These are phyloP conservation scores for Kwoniella dendrophila DNA, from an alignment of 768 basidiomycete genomes.

Conservation along the genomic window DNA sequence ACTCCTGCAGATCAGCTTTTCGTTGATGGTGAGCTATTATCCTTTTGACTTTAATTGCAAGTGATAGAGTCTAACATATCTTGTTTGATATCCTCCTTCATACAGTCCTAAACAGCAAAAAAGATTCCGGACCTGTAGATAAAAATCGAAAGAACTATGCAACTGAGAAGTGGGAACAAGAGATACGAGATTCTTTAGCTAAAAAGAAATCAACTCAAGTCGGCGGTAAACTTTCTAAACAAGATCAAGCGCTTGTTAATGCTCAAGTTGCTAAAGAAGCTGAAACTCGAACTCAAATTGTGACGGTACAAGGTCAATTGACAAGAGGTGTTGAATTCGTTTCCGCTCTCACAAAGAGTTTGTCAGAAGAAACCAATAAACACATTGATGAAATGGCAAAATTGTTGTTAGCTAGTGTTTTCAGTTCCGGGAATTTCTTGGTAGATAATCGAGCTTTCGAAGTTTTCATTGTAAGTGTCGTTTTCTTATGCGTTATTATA, in stretches of 20 bases:
- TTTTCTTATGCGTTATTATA: not conserved
- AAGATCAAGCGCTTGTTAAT: conserved; percentile 78
- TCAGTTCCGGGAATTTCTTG: conserved; percentile 66
- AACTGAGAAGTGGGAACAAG: conserved; percentile 92
- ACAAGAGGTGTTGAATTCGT: conserved; percentile 73
- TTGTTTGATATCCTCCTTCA: too few relatives aligned
- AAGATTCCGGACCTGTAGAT: conserved; percentile 59
- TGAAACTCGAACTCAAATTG: conserved; percentile 66
- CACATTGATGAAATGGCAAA: conserved; percentile 66
- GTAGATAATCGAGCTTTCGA: conserved; percentile 68
- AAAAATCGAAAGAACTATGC: conserved; percentile 84
- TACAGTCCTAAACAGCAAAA: conserved; percentile 69
- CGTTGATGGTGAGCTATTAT: conserved; percentile 67
- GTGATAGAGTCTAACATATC: not conserved
- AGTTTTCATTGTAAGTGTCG: conserved; percentile 70
- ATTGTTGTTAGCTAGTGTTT: conserved; percentile 68
- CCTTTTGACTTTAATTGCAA: not conserved
- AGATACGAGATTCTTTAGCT: conserved; percentile 81
- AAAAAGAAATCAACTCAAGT: conserved; percentile 68
- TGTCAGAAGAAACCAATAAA: conserved; percentile 62
- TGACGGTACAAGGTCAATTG: conserved; percentile 62
- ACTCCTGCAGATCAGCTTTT: conserved; percentile 80
- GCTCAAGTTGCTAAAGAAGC: conserved; percentile 81
- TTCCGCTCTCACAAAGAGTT: conserved; percentile 63
- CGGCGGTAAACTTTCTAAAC: conserved; percentile 68